Evolutionary conservation across 2,329 filamentous ascomycete species (phyloP).

Genomic region (Diaporthe destruens): DNA sequence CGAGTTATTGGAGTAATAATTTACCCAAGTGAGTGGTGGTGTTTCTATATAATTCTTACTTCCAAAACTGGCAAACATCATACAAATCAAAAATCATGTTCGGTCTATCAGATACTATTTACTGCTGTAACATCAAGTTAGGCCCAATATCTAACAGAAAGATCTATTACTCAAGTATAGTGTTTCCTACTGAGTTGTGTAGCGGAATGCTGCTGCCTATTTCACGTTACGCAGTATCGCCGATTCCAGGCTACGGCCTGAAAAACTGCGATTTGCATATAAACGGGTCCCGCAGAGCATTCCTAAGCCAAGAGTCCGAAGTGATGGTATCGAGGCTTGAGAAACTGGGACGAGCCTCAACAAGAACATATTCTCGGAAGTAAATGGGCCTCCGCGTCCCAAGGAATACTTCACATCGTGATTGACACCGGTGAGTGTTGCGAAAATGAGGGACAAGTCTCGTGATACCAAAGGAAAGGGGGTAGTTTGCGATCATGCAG

Average conservation of each 20-base stretch:
- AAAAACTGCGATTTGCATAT: neutral
- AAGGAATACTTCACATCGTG: neutral
- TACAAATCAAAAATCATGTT: no score
- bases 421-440: constrained; percentile 6
- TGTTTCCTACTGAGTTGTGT: neutral
- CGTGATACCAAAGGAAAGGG: constrained; percentile 9
- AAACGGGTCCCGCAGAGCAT: neutral
- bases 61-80: no score
- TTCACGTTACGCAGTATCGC: neutral
- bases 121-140: no score
- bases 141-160: no score
- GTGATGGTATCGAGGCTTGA: constrained; percentile 10
- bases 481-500: constrained; percentile 29
- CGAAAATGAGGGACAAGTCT: constrained; percentile 9
- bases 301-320: neutral
- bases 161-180: neutral
- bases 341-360: neutral
- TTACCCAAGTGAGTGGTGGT: no score
- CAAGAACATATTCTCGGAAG: neutral
- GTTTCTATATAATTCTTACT: no score
- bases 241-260: neutral
- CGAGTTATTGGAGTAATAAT: no score
- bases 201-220: neutral
- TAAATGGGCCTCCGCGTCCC: neutral
- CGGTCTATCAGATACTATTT: no score